Conservation (phyloP, 768 basidiomycete genomes). For the Agrocybe praecox region DNA sequence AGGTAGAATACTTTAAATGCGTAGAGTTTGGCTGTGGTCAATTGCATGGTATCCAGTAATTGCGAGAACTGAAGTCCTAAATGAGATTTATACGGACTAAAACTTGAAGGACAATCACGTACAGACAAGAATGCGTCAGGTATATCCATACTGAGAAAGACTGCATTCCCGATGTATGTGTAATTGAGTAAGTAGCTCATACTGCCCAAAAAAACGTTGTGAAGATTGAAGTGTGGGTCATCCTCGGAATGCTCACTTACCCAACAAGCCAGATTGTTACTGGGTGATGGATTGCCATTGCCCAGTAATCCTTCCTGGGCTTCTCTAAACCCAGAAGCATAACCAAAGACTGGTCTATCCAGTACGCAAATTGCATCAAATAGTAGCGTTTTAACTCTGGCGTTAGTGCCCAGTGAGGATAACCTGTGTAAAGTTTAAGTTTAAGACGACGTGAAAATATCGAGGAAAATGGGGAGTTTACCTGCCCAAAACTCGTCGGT, state of each 20-base stretch:
- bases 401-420: not conserved
- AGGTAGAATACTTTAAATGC: not conserved
- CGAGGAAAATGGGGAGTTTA: conserved; percentile 8
- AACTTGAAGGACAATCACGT: not conserved
- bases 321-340: not conserved
- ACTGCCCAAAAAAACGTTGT: not conserved
- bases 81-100: not conserved
- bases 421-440: not conserved
- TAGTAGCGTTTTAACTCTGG: not conserved
- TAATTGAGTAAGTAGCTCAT: not conserved
- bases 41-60: not conserved
- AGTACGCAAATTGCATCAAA: not conserved
- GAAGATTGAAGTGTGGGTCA: no score
- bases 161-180: not conserved
- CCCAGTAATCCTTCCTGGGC: not conserved
- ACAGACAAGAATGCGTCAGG: not conserved
- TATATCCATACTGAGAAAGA: not conserved
- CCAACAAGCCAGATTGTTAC: not conserved
- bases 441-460: not conserved
- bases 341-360: not conserved
- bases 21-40: not conserved
- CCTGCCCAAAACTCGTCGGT: not conserved
- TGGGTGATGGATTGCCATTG: not conserved
- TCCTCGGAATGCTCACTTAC: no score
- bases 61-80: not conserved